Base-by-base conservation (phyloP, 768 basidiomycete genomes). In the Xanthoconium purpureum region DNA sequence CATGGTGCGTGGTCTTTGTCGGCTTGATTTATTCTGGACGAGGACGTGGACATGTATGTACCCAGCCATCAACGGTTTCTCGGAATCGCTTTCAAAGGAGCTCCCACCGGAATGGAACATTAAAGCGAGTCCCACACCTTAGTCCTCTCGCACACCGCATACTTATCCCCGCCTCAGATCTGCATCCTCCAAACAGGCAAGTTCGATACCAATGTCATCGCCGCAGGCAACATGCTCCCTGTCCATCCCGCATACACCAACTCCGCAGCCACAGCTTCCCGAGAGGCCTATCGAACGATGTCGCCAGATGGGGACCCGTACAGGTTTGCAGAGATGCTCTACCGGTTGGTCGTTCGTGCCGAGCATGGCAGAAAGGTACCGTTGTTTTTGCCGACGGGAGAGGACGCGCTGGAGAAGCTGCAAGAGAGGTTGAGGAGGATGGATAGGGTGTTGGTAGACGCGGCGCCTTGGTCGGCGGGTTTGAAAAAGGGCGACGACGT, bases 71-170 rank as follows among this genome's bases (percentile, higher is more conserved):
- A 54, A 63, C 14, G 57, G 57, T 1, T 58, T 53, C 17, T 20
- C 45, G 3, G 56, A 60, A 47, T 54, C 51, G 3, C 59, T 59
- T 15, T 39, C 50, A 3, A 58, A 30, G 29, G 64, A 63, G 13
- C 54, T 66, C 30, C 52, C 36, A 2, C 33, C 30, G 3, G 53
- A 56, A 17, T 66, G 62, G 64, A 60, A 63, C 55, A 66, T 67
- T 44, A 59, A 60, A 18, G 52, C 50, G 36, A 36, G 62, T 40
- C 32, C 13, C 30, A 10, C n/a, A 28, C 17, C n/a, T 37, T 17
- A 9, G 32, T 10, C n/a, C 29, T 4, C 32, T 6, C 42, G 28
- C 40, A 43, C 20, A 18, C 3, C 18, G 7, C 2, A 3, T 17
- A 18, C 18, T 20, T 7, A 20, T 33, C 17, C 11, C 30, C 11